These are phyloP conservation scores for Vitis hybrid DNA, from an alignment of 177 flowering plant species.

Conservation along the genomic window DNA sequence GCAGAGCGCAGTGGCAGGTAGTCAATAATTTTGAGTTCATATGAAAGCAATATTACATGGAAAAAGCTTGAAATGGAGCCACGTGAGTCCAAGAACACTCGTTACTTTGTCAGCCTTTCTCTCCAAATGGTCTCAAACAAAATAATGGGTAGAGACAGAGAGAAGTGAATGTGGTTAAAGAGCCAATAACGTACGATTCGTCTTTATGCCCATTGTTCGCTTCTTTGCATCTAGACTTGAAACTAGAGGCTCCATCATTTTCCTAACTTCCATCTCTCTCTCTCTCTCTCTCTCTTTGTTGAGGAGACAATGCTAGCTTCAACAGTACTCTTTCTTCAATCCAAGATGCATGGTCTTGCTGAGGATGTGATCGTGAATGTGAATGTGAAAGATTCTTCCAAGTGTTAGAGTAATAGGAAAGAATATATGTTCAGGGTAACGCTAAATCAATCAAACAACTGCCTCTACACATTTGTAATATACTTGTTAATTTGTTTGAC, in stretches of 20 bases:
- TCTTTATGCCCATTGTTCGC: constrained; percentile 7
- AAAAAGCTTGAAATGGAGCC: too few relatives aligned
- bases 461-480: too few relatives aligned
- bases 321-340: too few relatives aligned
- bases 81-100: neutral
- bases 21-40: neutral
- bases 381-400: too few relatives aligned
- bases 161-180: neutral
- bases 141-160: neutral
- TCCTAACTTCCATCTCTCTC: neutral
- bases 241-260: neutral
- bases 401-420: too few relatives aligned
- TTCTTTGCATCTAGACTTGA: neutral
- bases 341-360: too few relatives aligned
- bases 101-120: neutral
- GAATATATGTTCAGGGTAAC: too few relatives aligned
- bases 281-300: neutral
- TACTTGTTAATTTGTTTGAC: too few relatives aligned
- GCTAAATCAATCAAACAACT: too few relatives aligned
- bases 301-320: too few relatives aligned
- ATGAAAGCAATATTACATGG: neutral
- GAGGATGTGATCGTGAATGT: too few relatives aligned
- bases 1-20: neutral
- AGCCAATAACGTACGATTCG: neutral
- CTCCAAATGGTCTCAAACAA: neutral